phyloP scores from a whole-genome alignment of 2,329 filamentous ascomycete species.

The Cyanodermella asteris region DNA sequence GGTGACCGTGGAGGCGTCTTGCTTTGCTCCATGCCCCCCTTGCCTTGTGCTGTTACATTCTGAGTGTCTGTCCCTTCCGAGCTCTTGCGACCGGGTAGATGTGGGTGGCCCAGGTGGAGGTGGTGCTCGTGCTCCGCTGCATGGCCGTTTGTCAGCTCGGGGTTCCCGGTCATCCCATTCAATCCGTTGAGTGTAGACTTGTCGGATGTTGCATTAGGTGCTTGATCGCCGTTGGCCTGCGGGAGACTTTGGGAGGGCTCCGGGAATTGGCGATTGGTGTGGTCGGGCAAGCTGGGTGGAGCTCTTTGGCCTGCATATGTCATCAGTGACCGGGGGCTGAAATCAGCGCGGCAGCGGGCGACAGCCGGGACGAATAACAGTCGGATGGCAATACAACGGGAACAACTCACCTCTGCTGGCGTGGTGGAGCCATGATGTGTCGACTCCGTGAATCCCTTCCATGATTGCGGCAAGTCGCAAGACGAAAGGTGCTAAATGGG shows the following conservation, averaged over 20 bases:
- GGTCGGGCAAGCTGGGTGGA: no score
- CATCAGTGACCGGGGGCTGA: no score
- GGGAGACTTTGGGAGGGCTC: no score
- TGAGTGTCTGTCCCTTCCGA: slow-evolving; percentile 7
- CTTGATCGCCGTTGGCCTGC: no score
- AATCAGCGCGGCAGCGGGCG: no score
- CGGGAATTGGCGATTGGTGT: no score
- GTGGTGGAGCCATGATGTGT: slow-evolving; percentile 82
- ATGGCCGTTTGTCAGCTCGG: slow-evolving; percentile 15
- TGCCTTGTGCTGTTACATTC: slow-evolving; percentile 9
- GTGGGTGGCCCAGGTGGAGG: slow-evolving; percentile 1
- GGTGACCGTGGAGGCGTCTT: slow-evolving; percentile 17
- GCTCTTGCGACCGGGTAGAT: neutral
- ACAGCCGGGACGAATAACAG: no score
- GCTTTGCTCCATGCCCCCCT: slow-evolving; percentile 4
- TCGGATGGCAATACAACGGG: neutral
- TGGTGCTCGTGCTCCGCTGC: slow-evolving; percentile 14
- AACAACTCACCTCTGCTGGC: slow-evolving; percentile 49
- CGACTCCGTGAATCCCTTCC: slow-evolving; percentile 63
- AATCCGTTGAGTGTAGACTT: no score
- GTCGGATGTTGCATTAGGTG: no score
- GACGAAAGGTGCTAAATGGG: no score
- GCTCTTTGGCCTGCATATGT: no score
- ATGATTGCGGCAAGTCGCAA: slow-evolving; percentile 22
- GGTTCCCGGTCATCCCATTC: no score